Percentiles rank a stretch among this genome's conserved stretches.
Conservation (phyloP, 768 basidiomycete species). For the Termitomyces sp. region DNA sequence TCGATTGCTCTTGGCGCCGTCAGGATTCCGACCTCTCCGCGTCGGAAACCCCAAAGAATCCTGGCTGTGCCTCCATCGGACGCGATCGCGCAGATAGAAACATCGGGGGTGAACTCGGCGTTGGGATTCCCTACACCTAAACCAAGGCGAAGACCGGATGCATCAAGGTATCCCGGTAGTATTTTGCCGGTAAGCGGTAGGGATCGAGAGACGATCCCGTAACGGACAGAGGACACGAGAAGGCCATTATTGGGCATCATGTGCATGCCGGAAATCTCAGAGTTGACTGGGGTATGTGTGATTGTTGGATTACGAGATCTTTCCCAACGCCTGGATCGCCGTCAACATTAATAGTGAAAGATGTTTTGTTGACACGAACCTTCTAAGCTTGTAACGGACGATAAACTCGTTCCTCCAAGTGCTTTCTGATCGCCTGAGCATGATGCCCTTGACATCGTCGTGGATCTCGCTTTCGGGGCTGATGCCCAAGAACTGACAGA, state of each 20-base stretch:
- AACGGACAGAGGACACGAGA: slow-evolving; percentile 55
- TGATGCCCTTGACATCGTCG: slow-evolving; percentile 36
- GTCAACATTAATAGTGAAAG: not conserved
- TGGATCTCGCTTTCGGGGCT: slow-evolving; percentile 55
- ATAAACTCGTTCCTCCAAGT: slow-evolving; percentile 73
- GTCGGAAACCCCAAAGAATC: slow-evolving; percentile 68
- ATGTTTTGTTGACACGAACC: slow-evolving; percentile 30
- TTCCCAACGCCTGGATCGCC: slow-evolving; percentile 57
- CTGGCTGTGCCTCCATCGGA: slow-evolving; percentile 64
- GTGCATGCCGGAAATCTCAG: slow-evolving; percentile 51
- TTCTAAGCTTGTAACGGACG: slow-evolving; percentile 43
- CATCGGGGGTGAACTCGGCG: slow-evolving; percentile 64
- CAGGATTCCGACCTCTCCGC: slow-evolving; percentile 63
- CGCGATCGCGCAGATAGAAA: slow-evolving; percentile 50
- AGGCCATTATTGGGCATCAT: slow-evolving; percentile 52
- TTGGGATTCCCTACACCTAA: slow-evolving; percentile 70
- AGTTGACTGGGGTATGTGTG: slow-evolving; percentile 59
- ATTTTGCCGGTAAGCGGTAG: slow-evolving; percentile 64
- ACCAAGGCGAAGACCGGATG: slow-evolving; percentile 51
- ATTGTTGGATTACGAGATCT: slow-evolving; percentile 53
- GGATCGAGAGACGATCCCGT: slow-evolving; percentile 71
- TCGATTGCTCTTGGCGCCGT: slow-evolving; percentile 57
- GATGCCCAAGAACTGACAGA: slow-evolving; percentile 60
- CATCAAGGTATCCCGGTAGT: slow-evolving; percentile 63
- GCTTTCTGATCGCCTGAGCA: slow-evolving; percentile 48